Evolutionary conservation across 345 rosid genomes (phyloP).

Genomic region (Populus nigra): DNA sequence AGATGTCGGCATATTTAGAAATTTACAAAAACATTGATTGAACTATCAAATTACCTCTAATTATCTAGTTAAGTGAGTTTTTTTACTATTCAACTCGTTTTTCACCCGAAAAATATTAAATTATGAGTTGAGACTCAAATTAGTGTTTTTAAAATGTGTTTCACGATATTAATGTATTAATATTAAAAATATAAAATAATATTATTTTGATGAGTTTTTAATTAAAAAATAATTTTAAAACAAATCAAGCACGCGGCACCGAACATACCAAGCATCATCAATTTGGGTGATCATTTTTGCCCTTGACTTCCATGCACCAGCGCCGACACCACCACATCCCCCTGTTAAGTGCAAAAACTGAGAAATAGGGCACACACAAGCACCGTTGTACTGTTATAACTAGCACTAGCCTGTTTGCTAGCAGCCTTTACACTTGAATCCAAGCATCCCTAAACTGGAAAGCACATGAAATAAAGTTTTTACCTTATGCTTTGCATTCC

Average conservation of each 20-base stretch:
- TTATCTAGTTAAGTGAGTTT: not conserved
- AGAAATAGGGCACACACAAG: not conserved
- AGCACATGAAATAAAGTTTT: conserved; percentile 12
- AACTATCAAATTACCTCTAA: not conserved
- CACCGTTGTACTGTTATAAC: not conserved
- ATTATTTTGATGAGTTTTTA: no score
- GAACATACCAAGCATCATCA: no score
- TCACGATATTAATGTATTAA: no score
- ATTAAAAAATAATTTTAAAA: no score
- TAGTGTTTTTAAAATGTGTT: no score
- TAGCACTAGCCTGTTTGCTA: not conserved
- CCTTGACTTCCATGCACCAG: not conserved
- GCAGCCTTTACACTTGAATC: not conserved
- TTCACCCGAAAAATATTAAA: no score
- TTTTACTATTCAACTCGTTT: no score
- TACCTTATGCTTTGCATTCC: conserved; percentile 9
- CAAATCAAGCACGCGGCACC: no score
- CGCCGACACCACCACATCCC: not conserved
- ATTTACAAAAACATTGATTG: not conserved
- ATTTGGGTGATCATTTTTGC: no score
- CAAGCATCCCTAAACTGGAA: not conserved
- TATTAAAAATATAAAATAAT: no score
- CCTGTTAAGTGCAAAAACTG: not conserved
- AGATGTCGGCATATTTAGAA: not conserved
- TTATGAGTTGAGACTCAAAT: no score